A percentile compares a stretch with the other conserved stretches of the same genome.
Evolutionary conservation across 257 asterid genomes (phyloP).

Genomic region (Capsicum chinense): DNA sequence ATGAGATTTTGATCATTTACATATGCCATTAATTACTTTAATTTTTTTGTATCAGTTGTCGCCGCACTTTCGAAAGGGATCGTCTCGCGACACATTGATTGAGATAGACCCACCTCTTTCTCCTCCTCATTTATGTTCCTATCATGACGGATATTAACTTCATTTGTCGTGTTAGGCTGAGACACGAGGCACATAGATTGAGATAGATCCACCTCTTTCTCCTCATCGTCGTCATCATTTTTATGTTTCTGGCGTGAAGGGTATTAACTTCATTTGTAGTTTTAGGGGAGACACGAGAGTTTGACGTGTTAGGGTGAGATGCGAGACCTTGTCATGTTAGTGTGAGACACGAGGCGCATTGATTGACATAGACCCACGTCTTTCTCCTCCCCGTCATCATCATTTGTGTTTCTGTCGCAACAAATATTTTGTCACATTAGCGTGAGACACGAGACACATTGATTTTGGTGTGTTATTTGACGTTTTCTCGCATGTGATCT

Average conservation of each 20-base stretch:
- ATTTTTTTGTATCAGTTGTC: too few species aligned
- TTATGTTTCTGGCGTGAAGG: not conserved
- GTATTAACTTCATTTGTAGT: not conserved
- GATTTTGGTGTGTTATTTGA: not conserved
- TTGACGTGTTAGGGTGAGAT: too few species aligned
- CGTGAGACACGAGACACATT: not conserved
- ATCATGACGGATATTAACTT: not conserved
- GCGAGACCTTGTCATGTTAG: not conserved
- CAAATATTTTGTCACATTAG: not conserved
- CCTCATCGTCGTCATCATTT: conserved; percentile 2
- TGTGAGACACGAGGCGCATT: not conserved
- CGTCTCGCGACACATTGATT: too few species aligned
- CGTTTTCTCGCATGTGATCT: not conserved
- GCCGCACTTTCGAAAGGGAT: too few species aligned
- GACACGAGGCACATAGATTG: not conserved
- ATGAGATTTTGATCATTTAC: too few species aligned
- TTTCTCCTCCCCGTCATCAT: not conserved
- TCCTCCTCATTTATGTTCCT: conserved; percentile 6
- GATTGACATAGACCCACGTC: not conserved
- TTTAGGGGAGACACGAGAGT: not conserved
- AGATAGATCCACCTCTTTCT: not conserved
- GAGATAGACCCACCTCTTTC: not conserved
- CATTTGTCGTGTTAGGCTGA: not conserved
- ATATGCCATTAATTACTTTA: too few species aligned
- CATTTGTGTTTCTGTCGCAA: not conserved